phyloP scores from a whole-genome alignment of 2,329 filamentous ascomycete genomes.

The Paraphaeosphaeria minitans region DNA sequence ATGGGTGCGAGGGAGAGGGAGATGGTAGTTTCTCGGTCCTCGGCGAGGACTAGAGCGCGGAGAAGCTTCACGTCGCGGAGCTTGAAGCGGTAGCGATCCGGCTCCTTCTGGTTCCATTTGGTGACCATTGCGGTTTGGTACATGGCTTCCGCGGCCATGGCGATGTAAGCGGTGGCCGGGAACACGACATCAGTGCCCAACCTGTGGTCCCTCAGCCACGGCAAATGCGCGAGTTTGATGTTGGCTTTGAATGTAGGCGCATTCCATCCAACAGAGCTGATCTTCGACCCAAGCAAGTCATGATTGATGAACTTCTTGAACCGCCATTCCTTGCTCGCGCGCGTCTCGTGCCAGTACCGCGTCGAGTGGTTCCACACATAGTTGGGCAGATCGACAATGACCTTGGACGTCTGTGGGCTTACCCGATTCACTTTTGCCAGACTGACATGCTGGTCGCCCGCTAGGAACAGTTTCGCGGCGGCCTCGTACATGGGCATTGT shows the following conservation, averaged over 20 bases:
- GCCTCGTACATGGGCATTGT: too few species aligned
- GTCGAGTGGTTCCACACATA: constrained; percentile 34
- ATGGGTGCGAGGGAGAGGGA: too few species aligned
- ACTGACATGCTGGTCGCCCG: too few species aligned
- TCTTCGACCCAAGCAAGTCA: constrained; percentile 28
- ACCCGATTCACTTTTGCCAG: too few species aligned
- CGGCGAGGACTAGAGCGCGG: too few species aligned
- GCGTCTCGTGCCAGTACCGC: constrained; percentile 31
- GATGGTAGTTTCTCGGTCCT: too few species aligned
- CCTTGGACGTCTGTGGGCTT: too few species aligned
- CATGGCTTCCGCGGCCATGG: constrained; percentile 52
- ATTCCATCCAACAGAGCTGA: too few species aligned
- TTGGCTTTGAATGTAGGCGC: too few species aligned
- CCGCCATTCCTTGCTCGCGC: constrained; percentile 25
- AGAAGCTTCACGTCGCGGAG: too few species aligned
- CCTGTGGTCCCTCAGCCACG: constrained; percentile 54
- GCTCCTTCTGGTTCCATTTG: not conserved
- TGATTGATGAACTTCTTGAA: constrained; percentile 19
- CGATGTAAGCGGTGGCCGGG: constrained; percentile 50
- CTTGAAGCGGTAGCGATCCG: constrained; percentile 3
- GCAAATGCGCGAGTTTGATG: constrained; percentile 21
- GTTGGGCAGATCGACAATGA: constrained; percentile 28
- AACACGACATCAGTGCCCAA: constrained; percentile 48
- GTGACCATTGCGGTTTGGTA: constrained; percentile 20
- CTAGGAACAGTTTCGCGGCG: too few species aligned